Base-by-base conservation (phyloP, 1,284 basidiomycete species). In the Termitomyces sp. region DNA sequence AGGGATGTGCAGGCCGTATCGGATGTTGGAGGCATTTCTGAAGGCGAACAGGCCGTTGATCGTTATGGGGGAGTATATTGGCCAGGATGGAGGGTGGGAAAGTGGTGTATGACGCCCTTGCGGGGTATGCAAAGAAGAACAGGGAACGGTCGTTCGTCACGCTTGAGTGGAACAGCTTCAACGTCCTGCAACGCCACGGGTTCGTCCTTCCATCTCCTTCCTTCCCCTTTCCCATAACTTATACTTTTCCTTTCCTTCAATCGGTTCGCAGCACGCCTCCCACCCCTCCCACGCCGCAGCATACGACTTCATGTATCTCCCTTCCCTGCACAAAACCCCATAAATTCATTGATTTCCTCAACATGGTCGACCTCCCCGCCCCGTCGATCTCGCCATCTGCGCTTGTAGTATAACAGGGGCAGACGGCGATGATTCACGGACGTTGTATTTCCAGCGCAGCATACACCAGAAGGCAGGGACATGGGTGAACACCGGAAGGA, bases 361-460 rank as follows among this genome's bases (percentile, higher is more conserved):
- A 96, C 68, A 94, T 96, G 5, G 97, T 99, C 65, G 95, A 98
- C 67, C 74, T 99, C 53, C 83, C 94, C 65, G 89, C 93, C 41
- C 82, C 86, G 54, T 83, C 86, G n/a, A 97, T 99, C 58, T 95
- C 97, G 30, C 77, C 84, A 57, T 84, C 95, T 64, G 94, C 96
- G 1, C 99, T 99, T 66, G 96, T 99, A 42, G 96, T 99, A 13
- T 99, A 99, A 74, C 97, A 99, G 70, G 97, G 97, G 42, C 96
- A 98, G 96, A 99, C 68, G 97, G 97, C 68, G 97, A 99, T 68
- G 79, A 66, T 87, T 95, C 48, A 97, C 97, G 16, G 96, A 99
- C 68, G 94, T 99, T 54, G 93, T 91, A 68, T 74, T 99, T 39
- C 97, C 97, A 40, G 93, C 24, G 82, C 90, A 21, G 96, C 96